Conservation (phyloP, 2,329 filamentous ascomycete genomes). For the Neopestalotiopsis clavispora region DNA sequence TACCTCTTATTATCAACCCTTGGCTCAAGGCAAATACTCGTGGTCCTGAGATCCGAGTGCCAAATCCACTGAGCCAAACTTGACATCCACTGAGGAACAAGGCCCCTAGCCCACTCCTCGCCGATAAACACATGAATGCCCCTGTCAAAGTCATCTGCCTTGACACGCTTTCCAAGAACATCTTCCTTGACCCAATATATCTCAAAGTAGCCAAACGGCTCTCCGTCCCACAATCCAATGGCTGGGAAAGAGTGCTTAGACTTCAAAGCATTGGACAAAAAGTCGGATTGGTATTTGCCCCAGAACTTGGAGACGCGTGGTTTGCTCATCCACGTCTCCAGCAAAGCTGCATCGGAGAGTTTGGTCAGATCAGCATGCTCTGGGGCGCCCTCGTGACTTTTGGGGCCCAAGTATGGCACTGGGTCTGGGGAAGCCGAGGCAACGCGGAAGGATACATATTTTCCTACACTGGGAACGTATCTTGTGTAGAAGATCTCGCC, state of each 20-base stretch:
- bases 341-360: conserved; percentile 60
- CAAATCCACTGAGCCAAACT: conserved; percentile 88
- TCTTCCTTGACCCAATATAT: conserved; percentile 99
- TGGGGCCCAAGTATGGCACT: conserved; percentile 67
- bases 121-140: conserved; percentile 89
- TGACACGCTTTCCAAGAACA: conserved; percentile 70
- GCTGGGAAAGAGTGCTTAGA: conserved; percentile 83
- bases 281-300: conserved; percentile 70
- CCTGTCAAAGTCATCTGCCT: conserved; percentile 80
- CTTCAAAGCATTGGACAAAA: conserved; percentile 69
- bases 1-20: conserved; percentile 90
- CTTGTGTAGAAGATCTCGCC: conserved; percentile 91
- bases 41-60: conserved; percentile 77
- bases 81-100: conserved; percentile 82
- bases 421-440: conserved; percentile 72
- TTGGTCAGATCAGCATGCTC: conserved; percentile 46
- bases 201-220: conserved; percentile 97
- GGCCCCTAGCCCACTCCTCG: conserved; percentile 87
- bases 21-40: conserved; percentile 85
- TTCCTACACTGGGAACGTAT: conserved; percentile 79
- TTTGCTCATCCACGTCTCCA: conserved; percentile 89
- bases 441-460: conserved; percentile 88
- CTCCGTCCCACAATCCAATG: conserved; percentile 91
- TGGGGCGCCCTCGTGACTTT: conserved; percentile 42
- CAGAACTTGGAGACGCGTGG: conserved; percentile 85